A percentile compares a stretch with the other conserved stretches of the same genome.
Evolutionary conservation across 2,329 filamentous ascomycete species (phyloP).

Genomic region (Nemania sp.): DNA sequence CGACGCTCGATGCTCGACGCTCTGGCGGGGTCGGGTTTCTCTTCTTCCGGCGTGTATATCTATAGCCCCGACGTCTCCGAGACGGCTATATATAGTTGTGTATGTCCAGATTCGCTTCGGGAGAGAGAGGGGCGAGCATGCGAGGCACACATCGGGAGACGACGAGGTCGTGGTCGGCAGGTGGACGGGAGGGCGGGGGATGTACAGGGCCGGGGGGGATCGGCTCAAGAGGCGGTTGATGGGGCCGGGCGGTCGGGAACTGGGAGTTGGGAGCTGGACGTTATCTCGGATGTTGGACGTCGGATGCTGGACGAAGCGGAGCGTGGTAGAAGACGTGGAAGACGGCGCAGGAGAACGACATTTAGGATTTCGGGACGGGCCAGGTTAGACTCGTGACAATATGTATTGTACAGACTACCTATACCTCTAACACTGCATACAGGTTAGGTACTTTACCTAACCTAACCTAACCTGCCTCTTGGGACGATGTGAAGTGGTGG

Average conservation of each 20-base stretch:
- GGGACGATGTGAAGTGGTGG: too few species aligned
- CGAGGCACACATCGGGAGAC: conserved; percentile 36
- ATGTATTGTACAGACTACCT: too few species aligned
- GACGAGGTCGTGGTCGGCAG: conserved; percentile 20
- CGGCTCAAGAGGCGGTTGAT: background rate
- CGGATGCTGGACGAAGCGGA: conserved; percentile 19
- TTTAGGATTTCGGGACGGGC: too few species aligned
- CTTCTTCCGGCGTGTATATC: conserved; percentile 4
- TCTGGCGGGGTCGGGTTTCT: background rate
- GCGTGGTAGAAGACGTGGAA: background rate
- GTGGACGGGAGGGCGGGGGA: conserved; percentile 17
- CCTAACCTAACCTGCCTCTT: too few species aligned
- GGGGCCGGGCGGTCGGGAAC: background rate
- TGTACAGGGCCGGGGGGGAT: background rate
- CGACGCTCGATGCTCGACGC: background rate
- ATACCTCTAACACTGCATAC: too few species aligned
- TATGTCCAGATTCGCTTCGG: conserved; percentile 28
- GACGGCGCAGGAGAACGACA: too few species aligned
- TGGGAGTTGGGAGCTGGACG: background rate
- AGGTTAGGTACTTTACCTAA: too few species aligned
- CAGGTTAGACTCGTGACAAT: too few species aligned
- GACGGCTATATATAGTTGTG: background rate
- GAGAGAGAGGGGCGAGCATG: conserved; percentile 28
- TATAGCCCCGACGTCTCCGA: background rate
- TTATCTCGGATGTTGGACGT: background rate